Percentiles rank a stretch among this genome's conserved stretches.
These are phyloP conservation scores for Xylariaceae sp. DNA, from an alignment of 2,329 filamentous ascomycete species.

Conservation along the genomic window DNA sequence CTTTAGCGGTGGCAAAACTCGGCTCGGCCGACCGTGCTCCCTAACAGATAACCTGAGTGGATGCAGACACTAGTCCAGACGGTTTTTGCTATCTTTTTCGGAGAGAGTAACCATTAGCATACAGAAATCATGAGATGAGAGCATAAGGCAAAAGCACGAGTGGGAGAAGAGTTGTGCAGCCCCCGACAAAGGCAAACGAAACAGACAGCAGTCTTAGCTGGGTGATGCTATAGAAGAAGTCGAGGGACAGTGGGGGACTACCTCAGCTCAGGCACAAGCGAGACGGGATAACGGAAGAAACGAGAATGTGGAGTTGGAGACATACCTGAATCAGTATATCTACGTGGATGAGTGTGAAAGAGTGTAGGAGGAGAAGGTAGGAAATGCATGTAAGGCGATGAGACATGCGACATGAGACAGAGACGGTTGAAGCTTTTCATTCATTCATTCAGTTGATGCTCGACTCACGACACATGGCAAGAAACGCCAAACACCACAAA, in stretches of 20 bases:
- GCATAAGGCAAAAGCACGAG: slow-evolving; percentile 7
- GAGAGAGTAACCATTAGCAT: slow-evolving; percentile 16
- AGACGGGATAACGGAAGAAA: not conserved
- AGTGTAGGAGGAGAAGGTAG: not conserved
- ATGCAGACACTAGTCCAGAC: slow-evolving; percentile 18
- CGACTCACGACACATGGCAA: not conserved
- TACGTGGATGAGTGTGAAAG: not conserved
- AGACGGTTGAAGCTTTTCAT: not conserved
- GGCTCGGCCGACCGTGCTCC: slow-evolving; percentile 12
- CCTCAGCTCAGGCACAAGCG: not conserved
- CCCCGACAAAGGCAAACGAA: slow-evolving; percentile 10
- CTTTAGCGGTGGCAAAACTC: slow-evolving; percentile 4
- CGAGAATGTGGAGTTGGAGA: not conserved
- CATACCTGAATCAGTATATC: not conserved
- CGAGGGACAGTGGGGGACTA: slow-evolving; percentile 1
- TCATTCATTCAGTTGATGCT: not conserved
- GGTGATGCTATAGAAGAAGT: slow-evolving; percentile 1
- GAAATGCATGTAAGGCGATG: not conserved
- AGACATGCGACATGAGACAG: not conserved
- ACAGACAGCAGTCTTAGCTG: not conserved
- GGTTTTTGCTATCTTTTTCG: slow-evolving; percentile 17
- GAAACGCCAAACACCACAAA: not conserved
- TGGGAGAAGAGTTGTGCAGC: slow-evolving; percentile 12
- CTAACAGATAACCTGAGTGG: slow-evolving; percentile 15
- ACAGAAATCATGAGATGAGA: slow-evolving; percentile 9